These are phyloP conservation scores for Trypethelium eluteriae DNA, from an alignment of 495 filamentous ascomycete genomes.

Conservation along the genomic window DNA sequence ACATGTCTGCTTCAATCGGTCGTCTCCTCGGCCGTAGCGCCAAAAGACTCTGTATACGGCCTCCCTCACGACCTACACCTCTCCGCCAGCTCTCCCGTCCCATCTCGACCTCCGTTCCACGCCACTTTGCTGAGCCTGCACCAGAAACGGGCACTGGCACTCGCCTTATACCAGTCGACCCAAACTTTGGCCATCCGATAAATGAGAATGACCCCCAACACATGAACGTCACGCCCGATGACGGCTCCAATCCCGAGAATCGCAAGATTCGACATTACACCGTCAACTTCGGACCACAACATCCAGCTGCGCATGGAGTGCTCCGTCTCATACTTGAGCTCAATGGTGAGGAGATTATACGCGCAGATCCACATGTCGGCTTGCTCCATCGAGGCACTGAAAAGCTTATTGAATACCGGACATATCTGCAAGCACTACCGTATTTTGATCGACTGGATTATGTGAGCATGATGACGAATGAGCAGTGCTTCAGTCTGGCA, in stretches of 20 bases:
- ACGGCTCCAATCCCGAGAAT: slow-evolving; percentile 48
- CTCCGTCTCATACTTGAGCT: slow-evolving; percentile 94
- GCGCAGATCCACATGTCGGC: slow-evolving; percentile 94
- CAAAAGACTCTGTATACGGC: slow-evolving; percentile 54
- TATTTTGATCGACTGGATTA: slow-evolving; percentile 99
- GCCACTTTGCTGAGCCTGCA: slow-evolving; percentile 54
- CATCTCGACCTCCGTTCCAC: slow-evolving; percentile 61
- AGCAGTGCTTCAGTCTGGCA: slow-evolving; percentile 91
- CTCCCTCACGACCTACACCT: slow-evolving; percentile 20
- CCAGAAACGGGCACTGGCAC: slow-evolving; percentile 45
- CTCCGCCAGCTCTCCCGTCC: slow-evolving; percentile 41
- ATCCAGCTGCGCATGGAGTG: slow-evolving; percentile 98
- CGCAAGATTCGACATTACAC: slow-evolving; percentile 98
- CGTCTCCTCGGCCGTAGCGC: slow-evolving; percentile 56
- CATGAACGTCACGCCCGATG: slow-evolving; percentile 41
- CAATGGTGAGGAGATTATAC: slow-evolving; percentile 95
- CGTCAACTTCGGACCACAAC: slow-evolving; percentile 99
- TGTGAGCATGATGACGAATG: slow-evolving; percentile 99
- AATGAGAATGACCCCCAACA: slow-evolving; percentile 41
- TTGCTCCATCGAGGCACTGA: slow-evolving; percentile 95
- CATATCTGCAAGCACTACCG: slow-evolving; percentile 93
- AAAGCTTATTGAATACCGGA: slow-evolving; percentile 99
- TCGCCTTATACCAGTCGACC: slow-evolving; percentile 52
- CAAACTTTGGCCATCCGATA: slow-evolving; percentile 46
- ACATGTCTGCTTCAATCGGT: slow-evolving; percentile 60